Evolutionary conservation across 768 basidiomycete species (phyloP).

Genomic region (Peribolospora kevripleyi): DNA sequence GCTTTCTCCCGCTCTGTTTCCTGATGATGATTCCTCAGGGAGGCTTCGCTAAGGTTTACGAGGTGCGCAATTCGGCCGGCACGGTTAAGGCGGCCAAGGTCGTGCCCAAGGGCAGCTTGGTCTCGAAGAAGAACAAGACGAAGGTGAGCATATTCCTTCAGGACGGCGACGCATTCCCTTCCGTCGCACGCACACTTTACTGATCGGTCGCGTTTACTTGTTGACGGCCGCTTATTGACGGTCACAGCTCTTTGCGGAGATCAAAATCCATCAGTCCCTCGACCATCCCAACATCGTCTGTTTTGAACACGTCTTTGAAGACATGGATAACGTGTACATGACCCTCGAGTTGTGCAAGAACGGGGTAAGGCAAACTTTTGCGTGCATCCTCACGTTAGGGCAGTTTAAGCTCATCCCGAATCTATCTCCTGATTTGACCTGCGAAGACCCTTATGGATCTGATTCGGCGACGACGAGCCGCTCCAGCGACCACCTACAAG

Average conservation of each 20-base stretch:
- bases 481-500: conserved; percentile 29
- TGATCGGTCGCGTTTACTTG: not conserved
- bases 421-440: not conserved
- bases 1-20: too few relatives aligned
- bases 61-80: conserved; percentile 48
- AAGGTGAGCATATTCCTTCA: conserved; percentile 33
- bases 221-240: not conserved
- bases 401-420: too few relatives aligned
- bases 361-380: conserved; percentile 24
- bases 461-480: conserved; percentile 55
- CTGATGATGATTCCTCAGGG: conserved; percentile 26
- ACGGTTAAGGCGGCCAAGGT: conserved; percentile 68
- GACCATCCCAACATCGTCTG: conserved; percentile 75
- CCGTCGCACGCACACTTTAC: not conserved
- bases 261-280: conserved; percentile 83
- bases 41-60: conserved; percentile 89
- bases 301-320: conserved; percentile 88
- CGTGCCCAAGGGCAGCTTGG: conserved; percentile 69
- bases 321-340: conserved; percentile 89
- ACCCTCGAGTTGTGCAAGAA: conserved; percentile 74
- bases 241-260: conserved; percentile 78
- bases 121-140: conserved; percentile 89
- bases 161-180: not conserved
- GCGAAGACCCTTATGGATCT: conserved; percentile 28
- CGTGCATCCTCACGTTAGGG: conserved; percentile 1